Percentiles rank a stretch among this genome's conserved stretches.
Conservation (phyloP, 352 stramenopile genomes). For the Phytophthora fragariaefolia region DNA sequence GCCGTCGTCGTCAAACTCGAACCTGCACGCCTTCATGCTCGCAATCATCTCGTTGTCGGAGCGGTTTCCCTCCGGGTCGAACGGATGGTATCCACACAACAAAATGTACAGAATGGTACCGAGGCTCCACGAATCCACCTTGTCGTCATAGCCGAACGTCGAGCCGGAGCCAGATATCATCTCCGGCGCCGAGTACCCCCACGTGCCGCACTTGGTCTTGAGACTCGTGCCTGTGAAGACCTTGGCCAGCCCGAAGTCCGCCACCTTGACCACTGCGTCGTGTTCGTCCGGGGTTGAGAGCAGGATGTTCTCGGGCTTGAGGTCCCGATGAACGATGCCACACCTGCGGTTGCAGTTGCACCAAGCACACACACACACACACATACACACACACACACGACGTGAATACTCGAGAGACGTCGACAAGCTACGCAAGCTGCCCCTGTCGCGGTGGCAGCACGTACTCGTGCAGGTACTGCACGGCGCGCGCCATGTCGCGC, state of each 20-base stretch:
- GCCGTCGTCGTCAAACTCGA: conserved; percentile 73
- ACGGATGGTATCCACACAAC: conserved; percentile 86
- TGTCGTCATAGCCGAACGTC: conserved; percentile 81
- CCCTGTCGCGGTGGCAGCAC: no score
- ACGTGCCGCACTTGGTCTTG: conserved; percentile 86
- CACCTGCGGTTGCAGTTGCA: conserved; percentile 50
- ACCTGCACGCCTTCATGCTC: conserved; percentile 77
- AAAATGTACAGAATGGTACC: conserved; percentile 89
- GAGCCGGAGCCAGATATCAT: conserved; percentile 83
- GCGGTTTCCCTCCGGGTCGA: conserved; percentile 74
- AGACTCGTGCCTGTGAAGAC: conserved; percentile 71
- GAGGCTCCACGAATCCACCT: conserved; percentile 90
- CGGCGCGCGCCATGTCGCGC: conserved; percentile 65
- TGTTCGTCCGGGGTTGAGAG: conserved; percentile 69
- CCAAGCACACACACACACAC: no score
- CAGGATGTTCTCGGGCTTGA: conserved; percentile 89
- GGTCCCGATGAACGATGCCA: conserved; percentile 81
- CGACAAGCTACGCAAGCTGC: no score
- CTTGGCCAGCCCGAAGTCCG: conserved; percentile 89
- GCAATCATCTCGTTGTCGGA: conserved; percentile 88
- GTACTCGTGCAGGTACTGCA: conserved; percentile 78
- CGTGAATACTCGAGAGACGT: not conserved
- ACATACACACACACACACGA: not conserved
- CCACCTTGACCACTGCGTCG: conserved; percentile 73
- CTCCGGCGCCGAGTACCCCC: conserved; percentile 83